These are phyloP conservation scores for Phytophthora crassamura DNA, from an alignment of 352 stramenopile genomes.

Conservation along the genomic window DNA sequence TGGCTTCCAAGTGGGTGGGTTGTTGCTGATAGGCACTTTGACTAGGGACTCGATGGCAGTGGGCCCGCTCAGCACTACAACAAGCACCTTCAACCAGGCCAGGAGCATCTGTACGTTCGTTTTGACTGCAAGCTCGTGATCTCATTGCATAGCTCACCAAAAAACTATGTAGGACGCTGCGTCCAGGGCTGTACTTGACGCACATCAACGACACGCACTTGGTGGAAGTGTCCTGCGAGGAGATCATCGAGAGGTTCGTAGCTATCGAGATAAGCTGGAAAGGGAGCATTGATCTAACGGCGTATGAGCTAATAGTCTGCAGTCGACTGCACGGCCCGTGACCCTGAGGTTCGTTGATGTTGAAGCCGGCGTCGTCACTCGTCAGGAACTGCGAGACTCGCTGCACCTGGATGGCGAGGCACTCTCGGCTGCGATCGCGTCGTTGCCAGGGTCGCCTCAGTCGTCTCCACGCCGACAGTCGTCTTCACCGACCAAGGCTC, in stretches of 20 bases:
- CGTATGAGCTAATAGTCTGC: slow-evolving; percentile 38
- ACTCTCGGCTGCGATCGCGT: slow-evolving; percentile 28
- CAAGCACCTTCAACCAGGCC: slow-evolving; percentile 52
- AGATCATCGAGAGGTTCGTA: slow-evolving; percentile 64
- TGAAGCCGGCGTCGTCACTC: slow-evolving; percentile 78
- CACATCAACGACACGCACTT: slow-evolving; percentile 83
- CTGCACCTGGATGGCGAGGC: slow-evolving; percentile 54
- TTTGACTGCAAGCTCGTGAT: neutral
- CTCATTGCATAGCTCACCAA: neutral
- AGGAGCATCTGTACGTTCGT: slow-evolving; percentile 63
- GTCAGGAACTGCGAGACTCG: slow-evolving; percentile 72
- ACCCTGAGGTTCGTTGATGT: slow-evolving; percentile 80
- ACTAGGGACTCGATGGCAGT: slow-evolving; percentile 48
- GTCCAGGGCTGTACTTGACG: slow-evolving; percentile 78
- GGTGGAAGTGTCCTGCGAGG: slow-evolving; percentile 65
- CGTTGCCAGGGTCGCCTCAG: slow-evolving; percentile 14
- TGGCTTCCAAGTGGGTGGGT: no score
- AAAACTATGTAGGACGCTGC: slow-evolving; percentile 47
- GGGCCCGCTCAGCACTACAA: slow-evolving; percentile 81
- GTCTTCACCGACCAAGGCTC: slow-evolving; percentile 17
- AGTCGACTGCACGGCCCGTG: slow-evolving; percentile 59
- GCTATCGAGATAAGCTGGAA: neutral
- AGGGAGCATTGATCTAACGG: neutral
- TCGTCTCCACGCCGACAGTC: slow-evolving; percentile 25
- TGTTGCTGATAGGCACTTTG: neutral